These are phyloP conservation scores for Hebeloma cylindrosporum DNA, from an alignment of 768 basidiomycete species.

Conservation along the genomic window DNA sequence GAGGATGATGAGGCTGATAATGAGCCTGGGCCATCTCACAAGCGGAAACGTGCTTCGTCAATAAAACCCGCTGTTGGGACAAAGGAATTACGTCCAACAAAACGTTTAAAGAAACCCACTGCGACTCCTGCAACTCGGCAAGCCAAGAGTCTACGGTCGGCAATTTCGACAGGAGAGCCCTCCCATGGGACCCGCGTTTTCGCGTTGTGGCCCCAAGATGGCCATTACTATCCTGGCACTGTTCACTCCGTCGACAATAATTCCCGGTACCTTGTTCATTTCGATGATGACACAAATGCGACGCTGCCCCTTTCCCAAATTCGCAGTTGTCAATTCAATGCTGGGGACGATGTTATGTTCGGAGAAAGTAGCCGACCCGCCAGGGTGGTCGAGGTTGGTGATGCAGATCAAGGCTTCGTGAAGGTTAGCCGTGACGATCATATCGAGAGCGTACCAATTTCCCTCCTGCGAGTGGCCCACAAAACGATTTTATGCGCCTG, in stretches of 20 bases:
- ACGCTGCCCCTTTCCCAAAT: constrained; percentile 51
- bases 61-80: constrained; percentile 21
- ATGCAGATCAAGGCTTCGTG: constrained; percentile 31
- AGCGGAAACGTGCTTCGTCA: constrained; percentile 42
- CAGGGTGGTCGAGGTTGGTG: constrained; percentile 33
- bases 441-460: constrained; percentile 32
- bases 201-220: constrained; percentile 63
- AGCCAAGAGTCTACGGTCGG: constrained; percentile 41
- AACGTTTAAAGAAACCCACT: constrained; percentile 34
- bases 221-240: constrained; percentile 60
- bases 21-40: constrained; percentile 33
- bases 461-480: constrained; percentile 49
- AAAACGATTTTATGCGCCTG: constrained; percentile 52
- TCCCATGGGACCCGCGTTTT: constrained; percentile 58
- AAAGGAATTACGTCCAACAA: constrained; percentile 17
- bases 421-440: constrained; percentile 42
- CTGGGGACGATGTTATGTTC: constrained; percentile 58
- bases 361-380: constrained; percentile 30
- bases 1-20: constrained; percentile 26
- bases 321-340: constrained; percentile 47
- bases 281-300: constrained; percentile 61
- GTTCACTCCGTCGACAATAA: constrained; percentile 38
- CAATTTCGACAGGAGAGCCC: constrained; percentile 20
- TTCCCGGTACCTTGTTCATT: constrained; percentile 49
- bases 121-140: constrained; percentile 28